phyloP scores from a whole-genome alignment of 2,329 filamentous ascomycete species.

The Sordariomycetes sp. region DNA sequence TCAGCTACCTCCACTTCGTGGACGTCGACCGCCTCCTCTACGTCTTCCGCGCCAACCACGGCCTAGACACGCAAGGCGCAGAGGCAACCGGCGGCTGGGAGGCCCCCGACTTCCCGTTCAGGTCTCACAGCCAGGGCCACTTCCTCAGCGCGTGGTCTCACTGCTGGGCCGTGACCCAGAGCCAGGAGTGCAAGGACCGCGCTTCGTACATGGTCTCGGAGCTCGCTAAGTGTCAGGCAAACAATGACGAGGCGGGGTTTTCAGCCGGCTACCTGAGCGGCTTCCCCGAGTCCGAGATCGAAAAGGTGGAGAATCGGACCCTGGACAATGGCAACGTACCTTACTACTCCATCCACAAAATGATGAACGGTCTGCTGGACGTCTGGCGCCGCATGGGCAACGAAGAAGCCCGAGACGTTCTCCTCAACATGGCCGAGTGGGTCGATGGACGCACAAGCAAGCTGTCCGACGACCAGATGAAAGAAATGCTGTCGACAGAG shows the following conservation, averaged over 20 bases:
- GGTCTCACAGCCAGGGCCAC: conserved; percentile 36
- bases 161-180: conserved; percentile 28
- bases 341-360: conserved; percentile 42
- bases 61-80: conserved; percentile 30
- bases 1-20: conserved; percentile 30
- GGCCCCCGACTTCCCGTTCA: conserved; percentile 37
- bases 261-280: conserved; percentile 31
- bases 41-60: conserved; percentile 31
- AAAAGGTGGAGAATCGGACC: conserved; percentile 24
- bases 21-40: conserved; percentile 32
- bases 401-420: conserved; percentile 24
- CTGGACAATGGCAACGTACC: conserved; percentile 35
- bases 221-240: conserved; percentile 34
- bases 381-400: conserved; percentile 31
- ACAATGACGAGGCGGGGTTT: conserved; percentile 30
- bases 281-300: conserved; percentile 37
- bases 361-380: conserved; percentile 34
- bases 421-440: conserved; percentile 31
- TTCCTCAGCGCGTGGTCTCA: conserved; percentile 35
- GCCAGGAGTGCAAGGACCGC: conserved; percentile 27
- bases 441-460: conserved; percentile 30
- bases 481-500: conserved; percentile 31
- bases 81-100: conserved; percentile 36
- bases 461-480: conserved; percentile 29
- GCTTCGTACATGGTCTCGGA: conserved; percentile 30